Evolutionary conservation across 106 monocot species (phyloP).

Genomic region (Dendrobium officinale): DNA sequence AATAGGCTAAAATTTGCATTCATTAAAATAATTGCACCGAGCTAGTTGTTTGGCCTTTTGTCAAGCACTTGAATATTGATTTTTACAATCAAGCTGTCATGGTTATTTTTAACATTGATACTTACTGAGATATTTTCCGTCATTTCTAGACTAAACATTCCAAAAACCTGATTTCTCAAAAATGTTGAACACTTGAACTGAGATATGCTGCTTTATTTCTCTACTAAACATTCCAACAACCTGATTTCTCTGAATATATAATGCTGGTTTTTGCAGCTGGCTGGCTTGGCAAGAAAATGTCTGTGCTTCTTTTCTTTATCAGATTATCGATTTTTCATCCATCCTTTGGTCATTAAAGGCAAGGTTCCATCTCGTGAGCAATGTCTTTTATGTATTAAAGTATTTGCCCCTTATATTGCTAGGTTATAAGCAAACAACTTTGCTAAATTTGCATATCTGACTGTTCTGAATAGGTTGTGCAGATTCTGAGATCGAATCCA

Average conservation of each 20-base stretch:
- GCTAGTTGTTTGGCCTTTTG: no score
- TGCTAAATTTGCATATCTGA: slow-evolving; percentile 9
- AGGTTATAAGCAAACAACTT: neutral
- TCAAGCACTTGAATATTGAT: neutral
- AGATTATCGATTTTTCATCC: slow-evolving; percentile 51
- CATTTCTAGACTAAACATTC: slow-evolving; percentile 4
- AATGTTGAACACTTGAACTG: neutral
- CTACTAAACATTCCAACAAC: slow-evolving; percentile 6
- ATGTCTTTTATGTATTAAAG: neutral
- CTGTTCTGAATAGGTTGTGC: slow-evolving; percentile 52
- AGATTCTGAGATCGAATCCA: slow-evolving; percentile 53
- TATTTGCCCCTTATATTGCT: neutral
- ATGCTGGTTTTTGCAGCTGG: slow-evolving; percentile 51
- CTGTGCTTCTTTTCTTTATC: slow-evolving; percentile 28
- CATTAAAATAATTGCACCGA: no score
- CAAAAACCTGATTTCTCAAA: neutral
- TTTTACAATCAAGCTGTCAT: neutral
- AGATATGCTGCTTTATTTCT: neutral
- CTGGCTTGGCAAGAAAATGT: slow-evolving; percentile 57
- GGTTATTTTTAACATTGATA: neutral
- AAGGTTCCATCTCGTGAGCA: slow-evolving; percentile 3
- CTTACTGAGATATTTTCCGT: neutral
- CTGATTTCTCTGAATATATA: neutral
- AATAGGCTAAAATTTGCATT: no score
- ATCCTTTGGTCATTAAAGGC: slow-evolving; percentile 69